Conservation (phyloP, 2,329 filamentous ascomycete species). For the Huntiella savannae region DNA sequence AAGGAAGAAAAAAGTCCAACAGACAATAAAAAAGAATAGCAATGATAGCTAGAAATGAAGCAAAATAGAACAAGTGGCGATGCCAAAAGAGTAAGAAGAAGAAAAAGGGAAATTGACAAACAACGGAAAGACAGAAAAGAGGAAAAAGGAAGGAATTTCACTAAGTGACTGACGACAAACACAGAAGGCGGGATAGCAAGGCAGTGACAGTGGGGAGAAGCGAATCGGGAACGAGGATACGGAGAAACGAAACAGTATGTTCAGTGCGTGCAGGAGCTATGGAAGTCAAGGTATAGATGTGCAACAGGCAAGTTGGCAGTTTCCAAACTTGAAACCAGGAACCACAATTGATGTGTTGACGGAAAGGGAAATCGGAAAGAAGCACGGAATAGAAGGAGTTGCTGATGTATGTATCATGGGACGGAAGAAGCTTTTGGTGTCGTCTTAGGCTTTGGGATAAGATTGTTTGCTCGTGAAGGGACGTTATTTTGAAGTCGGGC, state of each 20-base stretch:
- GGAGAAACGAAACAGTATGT: not conserved
- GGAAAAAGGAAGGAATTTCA: constrained; percentile 1
- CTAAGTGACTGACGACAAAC: no score
- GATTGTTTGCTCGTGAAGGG: no score
- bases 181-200: no score
- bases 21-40: constrained; percentile 3
- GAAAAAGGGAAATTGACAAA: constrained; percentile 1
- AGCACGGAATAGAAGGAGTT: not conserved
- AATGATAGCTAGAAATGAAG: constrained; percentile 3
- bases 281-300: not conserved
- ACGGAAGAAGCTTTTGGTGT: no score
- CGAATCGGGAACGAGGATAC: not conserved
- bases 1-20: not conserved
- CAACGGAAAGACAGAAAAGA: not conserved
- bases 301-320: not conserved
- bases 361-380: constrained; percentile 1
- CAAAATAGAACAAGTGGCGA: constrained; percentile 1
- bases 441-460: no score
- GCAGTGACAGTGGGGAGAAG: not conserved
- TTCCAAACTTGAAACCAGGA: constrained; percentile 2
- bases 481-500: no score
- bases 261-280: not conserved
- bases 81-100: not conserved
- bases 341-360: not conserved
- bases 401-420: no score